Evolutionary conservation across 2,329 filamentous ascomycete species (phyloP).

Genomic region (Aspergillus costaricaensis): DNA sequence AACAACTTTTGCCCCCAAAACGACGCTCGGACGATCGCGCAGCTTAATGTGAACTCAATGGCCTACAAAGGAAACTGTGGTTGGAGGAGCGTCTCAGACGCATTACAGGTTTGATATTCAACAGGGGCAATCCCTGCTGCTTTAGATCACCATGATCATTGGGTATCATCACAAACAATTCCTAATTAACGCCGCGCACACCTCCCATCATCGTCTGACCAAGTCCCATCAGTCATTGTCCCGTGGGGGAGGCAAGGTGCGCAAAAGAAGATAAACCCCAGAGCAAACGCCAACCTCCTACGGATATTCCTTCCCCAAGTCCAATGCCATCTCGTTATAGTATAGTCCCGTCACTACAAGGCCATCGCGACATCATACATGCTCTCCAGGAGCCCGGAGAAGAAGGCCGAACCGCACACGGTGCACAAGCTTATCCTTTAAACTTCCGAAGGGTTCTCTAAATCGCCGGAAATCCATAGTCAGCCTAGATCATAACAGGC

Average conservation of each 20-base stretch:
- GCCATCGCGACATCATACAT: neutral
- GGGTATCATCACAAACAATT: conserved; percentile 19
- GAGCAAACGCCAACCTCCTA: neutral
- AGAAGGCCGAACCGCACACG: conserved; percentile 1
- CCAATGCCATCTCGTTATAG: neutral
- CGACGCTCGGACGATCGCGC: neutral
- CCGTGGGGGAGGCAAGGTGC: neutral
- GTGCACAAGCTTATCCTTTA: conserved; percentile 57
- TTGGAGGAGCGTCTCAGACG: neutral
- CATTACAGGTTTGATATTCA: neutral
- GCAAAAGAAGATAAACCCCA: neutral
- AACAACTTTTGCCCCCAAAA: neutral
- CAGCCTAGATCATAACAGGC: conserved; percentile 3
- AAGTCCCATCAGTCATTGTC: neutral
- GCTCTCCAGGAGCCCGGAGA: neutral
- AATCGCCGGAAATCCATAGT: conserved; percentile 7
- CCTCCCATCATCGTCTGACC: neutral
- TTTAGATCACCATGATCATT: conserved; percentile 3
- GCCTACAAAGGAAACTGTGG: neutral
- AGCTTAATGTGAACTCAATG: neutral
- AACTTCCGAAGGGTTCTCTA: conserved; percentile 69
- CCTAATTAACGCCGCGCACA: conserved; percentile 11
- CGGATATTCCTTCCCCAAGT: neutral
- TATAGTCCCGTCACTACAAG: neutral
- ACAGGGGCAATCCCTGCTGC: neutral